Conservation (phyloP, 75 land plant species). For the Sequoiadendron giganteum region DNA sequence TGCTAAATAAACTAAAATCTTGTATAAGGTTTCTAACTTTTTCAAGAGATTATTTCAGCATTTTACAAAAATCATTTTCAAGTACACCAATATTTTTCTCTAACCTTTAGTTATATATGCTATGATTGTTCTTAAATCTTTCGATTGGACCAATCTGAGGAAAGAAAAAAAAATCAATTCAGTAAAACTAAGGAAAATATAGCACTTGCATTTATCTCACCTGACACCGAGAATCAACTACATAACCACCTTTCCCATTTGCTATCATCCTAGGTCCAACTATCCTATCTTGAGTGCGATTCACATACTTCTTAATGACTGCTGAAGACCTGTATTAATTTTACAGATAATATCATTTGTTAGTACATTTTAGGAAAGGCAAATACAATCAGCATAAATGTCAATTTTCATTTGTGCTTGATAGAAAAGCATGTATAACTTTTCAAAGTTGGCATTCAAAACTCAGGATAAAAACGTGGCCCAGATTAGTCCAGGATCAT, state of each 20-base stretch:
- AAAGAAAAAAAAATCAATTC: background rate
- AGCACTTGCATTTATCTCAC: slow-evolving; percentile 13
- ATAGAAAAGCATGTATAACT: background rate
- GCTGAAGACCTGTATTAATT: slow-evolving; percentile 43
- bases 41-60: background rate
- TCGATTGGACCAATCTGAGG: background rate
- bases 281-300: slow-evolving; percentile 67
- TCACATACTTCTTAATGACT: slow-evolving; percentile 48
- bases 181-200: background rate
- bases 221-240: slow-evolving; percentile 29
- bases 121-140: background rate
- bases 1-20: background rate
- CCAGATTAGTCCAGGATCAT: too few species aligned
- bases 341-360: background rate
- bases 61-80: background rate
- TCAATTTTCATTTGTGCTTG: background rate
- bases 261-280: slow-evolving; percentile 41
- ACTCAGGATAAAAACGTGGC: too few species aligned
- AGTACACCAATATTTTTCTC: background rate
- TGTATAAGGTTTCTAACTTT: background rate
- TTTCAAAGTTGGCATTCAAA: background rate
- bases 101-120: background rate
- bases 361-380: background rate
- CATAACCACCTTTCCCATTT: slow-evolving; percentile 33
- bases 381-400: background rate